Evolutionary conservation across 2,329 filamentous ascomycete species (phyloP), one percentile per base, ranked within the genome.

Genomic region (Penicillium sp.): DNA sequence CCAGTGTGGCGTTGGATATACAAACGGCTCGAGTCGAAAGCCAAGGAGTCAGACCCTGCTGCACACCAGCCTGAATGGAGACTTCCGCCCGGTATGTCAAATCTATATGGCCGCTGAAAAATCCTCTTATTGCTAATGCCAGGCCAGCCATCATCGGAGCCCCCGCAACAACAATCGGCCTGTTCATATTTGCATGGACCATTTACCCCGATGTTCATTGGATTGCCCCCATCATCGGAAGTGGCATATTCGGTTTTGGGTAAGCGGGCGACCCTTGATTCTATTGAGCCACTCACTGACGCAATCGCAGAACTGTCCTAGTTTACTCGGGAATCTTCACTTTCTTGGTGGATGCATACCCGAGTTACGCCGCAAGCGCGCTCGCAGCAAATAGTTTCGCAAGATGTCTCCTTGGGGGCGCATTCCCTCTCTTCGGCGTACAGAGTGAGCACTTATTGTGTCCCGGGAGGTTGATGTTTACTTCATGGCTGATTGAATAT

Each of bases 161-260:
- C n/a, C n/a, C n/a, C n/a, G 64, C 3, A 56, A 60, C 36, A 45
- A 86, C 88, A 4, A 71, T 85, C 38, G 86, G 87, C 6, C 69
- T 96, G n/a, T 94, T 96, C 64, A 84, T 86, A 69, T 94, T 94
- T 67, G 87, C 80, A 7, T 94, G 87, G 85, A 88, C 86, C 3
- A 84, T 84, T 9, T 88, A 81, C 61, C 64, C 80, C 32, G 47
- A 57, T 2, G 77, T 94, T 36, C 83, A 87, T 65, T 90, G 81
- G 81, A 84, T 86, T 44, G 74, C 81, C 32, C 83, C 84, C 16
- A 82, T 87, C 49, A 81, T 88, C 62, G 84, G 81, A n/a, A 82
- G 79, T 7, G 72, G 62, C 30, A 69, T 88, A 17, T 88, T 87
- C 65, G 84, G 80, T 36, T 68, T 73, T 58, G 85, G 77, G 79